Conservation (phyloP, 2,329 filamentous ascomycete genomes). For the Zasmidium cellare region DNA sequence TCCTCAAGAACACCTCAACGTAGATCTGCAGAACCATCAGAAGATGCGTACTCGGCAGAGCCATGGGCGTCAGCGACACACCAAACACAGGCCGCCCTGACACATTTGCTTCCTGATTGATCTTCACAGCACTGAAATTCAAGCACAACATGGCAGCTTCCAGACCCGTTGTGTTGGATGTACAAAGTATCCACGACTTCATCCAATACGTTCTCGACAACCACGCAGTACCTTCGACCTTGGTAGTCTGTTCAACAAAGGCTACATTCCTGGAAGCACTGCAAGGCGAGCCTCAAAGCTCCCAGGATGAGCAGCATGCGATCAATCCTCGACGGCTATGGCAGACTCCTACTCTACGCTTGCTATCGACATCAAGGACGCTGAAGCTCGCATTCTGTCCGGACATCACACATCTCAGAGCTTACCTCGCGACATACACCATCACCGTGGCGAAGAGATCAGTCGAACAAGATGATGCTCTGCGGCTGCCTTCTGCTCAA, state of each 20-base stretch:
- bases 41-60: not conserved
- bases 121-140: not conserved
- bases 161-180: constrained; percentile 40
- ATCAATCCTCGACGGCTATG: not conserved
- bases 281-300: constrained; percentile 1
- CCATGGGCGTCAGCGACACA: not conserved
- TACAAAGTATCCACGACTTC: constrained; percentile 49
- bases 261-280: constrained; percentile 65
- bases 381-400: constrained; percentile 72
- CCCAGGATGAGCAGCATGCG: not conserved
- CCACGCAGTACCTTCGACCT: constrained; percentile 59
- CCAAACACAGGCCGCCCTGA: not conserved
- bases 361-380: constrained; percentile 67
- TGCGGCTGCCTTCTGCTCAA: constrained; percentile 10
- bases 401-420: constrained; percentile 74
- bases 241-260: constrained; percentile 70
- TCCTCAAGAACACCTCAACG: not conserved
- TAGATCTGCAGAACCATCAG: not conserved
- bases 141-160: constrained; percentile 9
- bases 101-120: not conserved
- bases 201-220: constrained; percentile 63
- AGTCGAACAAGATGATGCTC: constrained; percentile 5
- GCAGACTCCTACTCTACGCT: constrained; percentile 60
- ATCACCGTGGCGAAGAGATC: constrained; percentile 10
- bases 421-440: constrained; percentile 56